Evolutionary conservation across 1,284 basidiomycete genomes (phyloP).

Genomic region (Microbotryum scabiosae): DNA sequence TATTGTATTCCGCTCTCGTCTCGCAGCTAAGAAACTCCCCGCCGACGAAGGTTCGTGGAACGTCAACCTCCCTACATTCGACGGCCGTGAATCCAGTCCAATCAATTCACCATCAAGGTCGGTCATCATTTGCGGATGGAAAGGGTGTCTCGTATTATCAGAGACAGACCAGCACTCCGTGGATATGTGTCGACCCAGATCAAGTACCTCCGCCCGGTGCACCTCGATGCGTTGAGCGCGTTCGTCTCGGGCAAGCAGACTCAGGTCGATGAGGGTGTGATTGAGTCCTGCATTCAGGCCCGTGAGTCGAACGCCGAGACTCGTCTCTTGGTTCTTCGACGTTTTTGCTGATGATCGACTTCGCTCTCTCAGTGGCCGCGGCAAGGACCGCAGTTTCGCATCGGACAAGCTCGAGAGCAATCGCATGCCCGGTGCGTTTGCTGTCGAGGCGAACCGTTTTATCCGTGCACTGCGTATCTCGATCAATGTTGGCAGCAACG

Average conservation of each 20-base stretch:
- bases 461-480: neutral
- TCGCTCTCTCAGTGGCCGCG: neutral
- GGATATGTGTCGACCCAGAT: neutral
- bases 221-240: neutral
- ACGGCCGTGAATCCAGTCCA: neutral
- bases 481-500: neutral
- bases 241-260: neutral
- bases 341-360: too few relatives aligned
- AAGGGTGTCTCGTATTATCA: too few relatives aligned
- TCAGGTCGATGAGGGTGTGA: too few relatives aligned
- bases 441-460: too few relatives aligned
- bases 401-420: too few relatives aligned
- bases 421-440: too few relatives aligned
- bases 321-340: too few relatives aligned
- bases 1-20: too few relatives aligned
- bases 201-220: neutral
- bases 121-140: too few relatives aligned
- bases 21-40: constrained; percentile 1
- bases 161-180: neutral
- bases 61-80: constrained; percentile 7
- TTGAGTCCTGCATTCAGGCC: constrained; percentile 7
- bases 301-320: neutral
- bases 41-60: constrained; percentile 10
- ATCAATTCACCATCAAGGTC: too few relatives aligned
- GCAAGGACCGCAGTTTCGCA: too few relatives aligned